phyloP scores from a whole-genome alignment of 345 rosid genomes.

The Melaleuca alternifolia region DNA sequence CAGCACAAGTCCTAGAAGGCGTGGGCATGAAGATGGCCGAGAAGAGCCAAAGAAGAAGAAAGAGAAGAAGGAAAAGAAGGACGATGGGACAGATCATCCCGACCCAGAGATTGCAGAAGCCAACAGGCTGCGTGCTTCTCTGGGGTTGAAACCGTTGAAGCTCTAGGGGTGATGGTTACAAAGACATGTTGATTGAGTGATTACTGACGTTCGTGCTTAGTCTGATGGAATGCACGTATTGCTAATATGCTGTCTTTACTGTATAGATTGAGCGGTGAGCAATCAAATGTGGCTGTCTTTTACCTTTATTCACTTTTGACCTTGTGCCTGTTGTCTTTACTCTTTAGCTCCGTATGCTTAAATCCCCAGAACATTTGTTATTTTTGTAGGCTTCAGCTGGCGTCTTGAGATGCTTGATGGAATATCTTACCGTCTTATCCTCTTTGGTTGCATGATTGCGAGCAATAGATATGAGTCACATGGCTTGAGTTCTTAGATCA shows the following conservation, averaged over 20 bases:
- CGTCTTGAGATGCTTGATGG: background rate
- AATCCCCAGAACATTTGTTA: background rate
- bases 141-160: constrained; percentile 66
- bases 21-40: constrained; percentile 16
- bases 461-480: background rate
- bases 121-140: constrained; percentile 64
- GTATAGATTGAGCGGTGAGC: background rate
- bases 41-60: constrained; percentile 80
- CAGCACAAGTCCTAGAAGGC: constrained; percentile 42
- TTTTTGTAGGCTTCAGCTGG: background rate
- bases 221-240: background rate
- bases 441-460: background rate
- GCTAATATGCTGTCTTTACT: background rate
- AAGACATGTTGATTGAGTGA: background rate
- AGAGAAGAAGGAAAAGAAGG: constrained; percentile 63
- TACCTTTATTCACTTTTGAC: background rate
- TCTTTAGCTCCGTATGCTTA: background rate
- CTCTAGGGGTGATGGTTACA: background rate
- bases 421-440: background rate
- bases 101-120: constrained; percentile 94
- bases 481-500: background rate
- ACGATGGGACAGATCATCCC: constrained; percentile 76
- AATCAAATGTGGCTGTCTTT: background rate
- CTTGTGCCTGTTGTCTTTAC: background rate
- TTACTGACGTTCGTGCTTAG: background rate